These are phyloP conservation scores for Heimioporus sp. DNA, from an alignment of 768 basidiomycete genomes.

Conservation along the genomic window DNA sequence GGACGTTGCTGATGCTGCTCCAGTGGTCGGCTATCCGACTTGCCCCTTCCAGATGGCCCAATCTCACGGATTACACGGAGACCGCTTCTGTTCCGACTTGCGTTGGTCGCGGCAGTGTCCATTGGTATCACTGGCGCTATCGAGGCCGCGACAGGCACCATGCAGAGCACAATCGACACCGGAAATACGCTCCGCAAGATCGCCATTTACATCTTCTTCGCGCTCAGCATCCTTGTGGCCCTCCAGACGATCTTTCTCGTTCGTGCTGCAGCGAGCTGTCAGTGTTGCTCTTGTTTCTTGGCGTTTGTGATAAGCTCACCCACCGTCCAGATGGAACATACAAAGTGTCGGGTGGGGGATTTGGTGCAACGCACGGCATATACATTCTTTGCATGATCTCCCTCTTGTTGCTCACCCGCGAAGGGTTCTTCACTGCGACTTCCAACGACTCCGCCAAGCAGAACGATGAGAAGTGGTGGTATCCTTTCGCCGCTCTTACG, in stretches of 20 bases:
- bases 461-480: slow-evolving; percentile 32
- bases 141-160: slow-evolving; percentile 9
- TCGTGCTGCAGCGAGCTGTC: slow-evolving; percentile 11
- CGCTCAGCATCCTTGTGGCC: slow-evolving; percentile 26
- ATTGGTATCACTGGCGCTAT: slow-evolving; percentile 28
- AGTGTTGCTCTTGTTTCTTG: slow-evolving; percentile 3
- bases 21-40: slow-evolving; percentile 23
- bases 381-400: slow-evolving; percentile 24
- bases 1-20: neutral
- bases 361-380: slow-evolving; percentile 24
- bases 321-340: slow-evolving; percentile 17
- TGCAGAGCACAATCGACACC: slow-evolving; percentile 4
- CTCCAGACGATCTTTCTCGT: slow-evolving; percentile 24
- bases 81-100: slow-evolving; percentile 23
- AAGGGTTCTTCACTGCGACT: slow-evolving; percentile 31
- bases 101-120: slow-evolving; percentile 20
- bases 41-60: slow-evolving; percentile 20
- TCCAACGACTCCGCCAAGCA: slow-evolving; percentile 16
- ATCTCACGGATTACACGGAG: slow-evolving; percentile 22
- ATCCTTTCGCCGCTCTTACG: slow-evolving; percentile 31
- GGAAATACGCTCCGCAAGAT: slow-evolving; percentile 24
- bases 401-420: slow-evolving; percentile 27
- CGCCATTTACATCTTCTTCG: slow-evolving; percentile 27
- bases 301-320: slow-evolving; percentile 2
- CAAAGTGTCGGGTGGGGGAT: slow-evolving; percentile 11